Evolutionary conservation across 495 filamentous ascomycete genomes (phyloP).

Genomic region (Usnea hakonensis): DNA sequence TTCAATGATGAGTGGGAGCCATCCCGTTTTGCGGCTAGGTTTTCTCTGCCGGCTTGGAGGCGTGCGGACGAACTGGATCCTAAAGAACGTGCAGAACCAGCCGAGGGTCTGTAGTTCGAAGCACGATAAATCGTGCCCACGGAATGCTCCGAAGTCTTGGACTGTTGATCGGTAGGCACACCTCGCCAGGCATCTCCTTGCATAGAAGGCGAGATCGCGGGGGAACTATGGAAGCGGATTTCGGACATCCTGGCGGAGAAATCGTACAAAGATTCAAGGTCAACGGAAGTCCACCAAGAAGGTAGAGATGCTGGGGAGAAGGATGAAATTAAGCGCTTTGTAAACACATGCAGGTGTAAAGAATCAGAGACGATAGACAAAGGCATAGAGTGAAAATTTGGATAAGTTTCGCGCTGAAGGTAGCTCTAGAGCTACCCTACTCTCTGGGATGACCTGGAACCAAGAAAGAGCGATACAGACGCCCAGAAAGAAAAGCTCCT

Average conservation of each 20-base stretch:
- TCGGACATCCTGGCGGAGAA: background rate
- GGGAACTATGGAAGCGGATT: background rate
- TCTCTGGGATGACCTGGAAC: background rate
- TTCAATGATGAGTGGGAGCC: constrained; percentile 8
- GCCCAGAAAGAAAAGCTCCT: background rate
- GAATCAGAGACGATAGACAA: background rate
- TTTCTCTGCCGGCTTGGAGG: constrained; percentile 15
- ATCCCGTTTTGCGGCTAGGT: constrained; percentile 11
- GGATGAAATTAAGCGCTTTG: constrained; percentile 4
- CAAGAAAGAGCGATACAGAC: background rate
- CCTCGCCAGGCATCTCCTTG: background rate
- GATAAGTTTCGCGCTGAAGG: background rate
- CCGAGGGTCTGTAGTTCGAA: constrained; percentile 4
- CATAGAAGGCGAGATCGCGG: background rate
- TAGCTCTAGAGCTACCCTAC: background rate
- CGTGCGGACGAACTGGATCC: constrained; percentile 6
- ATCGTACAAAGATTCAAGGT: background rate
- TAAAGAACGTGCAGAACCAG: constrained; percentile 8
- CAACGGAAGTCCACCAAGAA: background rate
- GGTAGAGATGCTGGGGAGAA: constrained; percentile 10
- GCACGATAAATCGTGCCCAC: constrained; percentile 15
- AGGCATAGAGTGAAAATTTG: background rate
- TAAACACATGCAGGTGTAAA: background rate
- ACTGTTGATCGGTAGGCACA: constrained; percentile 9
- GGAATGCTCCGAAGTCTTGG: constrained; percentile 13